Percentiles rank a stretch among this genome's conserved stretches.
phyloP scores from a whole-genome alignment of 805 yeast species.

The Hanseniaspora singularis region DNA sequence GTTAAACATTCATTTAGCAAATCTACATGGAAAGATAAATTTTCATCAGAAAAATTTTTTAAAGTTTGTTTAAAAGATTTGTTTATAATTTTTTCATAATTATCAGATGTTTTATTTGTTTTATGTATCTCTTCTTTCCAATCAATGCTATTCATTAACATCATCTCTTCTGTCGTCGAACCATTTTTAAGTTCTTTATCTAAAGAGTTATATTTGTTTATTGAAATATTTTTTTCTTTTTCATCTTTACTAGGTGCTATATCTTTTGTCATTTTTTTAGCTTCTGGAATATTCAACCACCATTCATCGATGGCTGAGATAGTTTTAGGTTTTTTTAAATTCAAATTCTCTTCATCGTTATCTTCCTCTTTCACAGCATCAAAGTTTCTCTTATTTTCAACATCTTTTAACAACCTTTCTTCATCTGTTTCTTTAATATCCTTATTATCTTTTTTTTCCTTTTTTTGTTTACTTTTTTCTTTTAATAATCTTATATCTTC shows the following conservation, averaged over 20 bases:
- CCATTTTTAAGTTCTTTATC: slow-evolving; percentile 39
- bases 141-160: slow-evolving; percentile 46
- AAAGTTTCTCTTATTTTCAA: no score
- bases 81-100: slow-evolving; percentile 13
- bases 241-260: slow-evolving; percentile 53
- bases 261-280: slow-evolving; percentile 75
- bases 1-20: slow-evolving; percentile 2
- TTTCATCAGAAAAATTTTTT: slow-evolving; percentile 30
- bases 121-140: slow-evolving; percentile 19
- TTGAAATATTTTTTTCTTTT: slow-evolving; percentile 41
- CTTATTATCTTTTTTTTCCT: slow-evolving; percentile 20
- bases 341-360: slow-evolving; percentile 75
- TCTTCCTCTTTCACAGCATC: slow-evolving; percentile 57
- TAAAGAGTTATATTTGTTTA: slow-evolving; percentile 31
- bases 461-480: slow-evolving; percentile 24
- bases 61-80: slow-evolving; percentile 19
- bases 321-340: slow-evolving; percentile 22
- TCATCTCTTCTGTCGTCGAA: slow-evolving; percentile 56
- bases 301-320: slow-evolving; percentile 20
- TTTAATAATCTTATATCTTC: slow-evolving; percentile 39
- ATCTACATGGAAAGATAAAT: slow-evolving; percentile 24
- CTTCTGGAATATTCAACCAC: slow-evolving; percentile 79
- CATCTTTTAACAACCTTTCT: no score
- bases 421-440: slow-evolving; percentile 22
- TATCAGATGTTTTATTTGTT: slow-evolving; percentile 16